Base-by-base conservation (phyloP, 768 basidiomycete genomes). In the Trametopsis cervina region DNA sequence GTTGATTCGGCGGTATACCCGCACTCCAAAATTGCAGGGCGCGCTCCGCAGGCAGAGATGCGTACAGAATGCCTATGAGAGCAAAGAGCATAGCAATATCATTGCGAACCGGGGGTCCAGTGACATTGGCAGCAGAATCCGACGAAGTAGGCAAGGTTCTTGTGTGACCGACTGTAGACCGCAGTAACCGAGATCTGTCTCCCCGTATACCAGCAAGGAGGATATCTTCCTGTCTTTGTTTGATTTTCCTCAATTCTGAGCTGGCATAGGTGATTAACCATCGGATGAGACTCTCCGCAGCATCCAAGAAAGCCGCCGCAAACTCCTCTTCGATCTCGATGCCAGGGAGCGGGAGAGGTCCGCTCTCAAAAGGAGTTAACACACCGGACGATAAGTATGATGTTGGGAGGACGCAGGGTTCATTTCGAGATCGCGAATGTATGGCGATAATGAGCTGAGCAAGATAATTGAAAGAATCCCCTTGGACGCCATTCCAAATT, bases 1-100 rank as follows among this genome's bases (percentile, higher is more conserved):
- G 66, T 11, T 66, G 65, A 0, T 64, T 46, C 4, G 76, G 75
- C 33, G 60, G 60, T 3, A 69, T 69, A 2, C 74, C 75, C 0
- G 76, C 74, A 7, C 82, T 81, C 92, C 92, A 96, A 64, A 88
- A 95, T 57, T 90, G 89, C 38, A 93, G 70, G 0, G 83, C 89
- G 7, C 78, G 70, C 57, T 95, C 91, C 0, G 77, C 68, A 2
- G 87, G 82, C 10, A 90, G 77, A 5, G 79, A 71, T 4, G 80
- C 71, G 60, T 89, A 95, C 17, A 95, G 73, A 4, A 88, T 69
- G 5, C 91, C 89, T 48, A 94, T 81, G 63, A 94, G 81, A 2
- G 81, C 77, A 62, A 87, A 93, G 9, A 96, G 68, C 60, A 83
- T 79, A 15, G 90, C 89, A 44, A 92, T 83, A 56, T 95, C 90